Base-by-base conservation (phyloP, 2,329 filamentous ascomycete genomes). In the Talaromyces sp. region DNA sequence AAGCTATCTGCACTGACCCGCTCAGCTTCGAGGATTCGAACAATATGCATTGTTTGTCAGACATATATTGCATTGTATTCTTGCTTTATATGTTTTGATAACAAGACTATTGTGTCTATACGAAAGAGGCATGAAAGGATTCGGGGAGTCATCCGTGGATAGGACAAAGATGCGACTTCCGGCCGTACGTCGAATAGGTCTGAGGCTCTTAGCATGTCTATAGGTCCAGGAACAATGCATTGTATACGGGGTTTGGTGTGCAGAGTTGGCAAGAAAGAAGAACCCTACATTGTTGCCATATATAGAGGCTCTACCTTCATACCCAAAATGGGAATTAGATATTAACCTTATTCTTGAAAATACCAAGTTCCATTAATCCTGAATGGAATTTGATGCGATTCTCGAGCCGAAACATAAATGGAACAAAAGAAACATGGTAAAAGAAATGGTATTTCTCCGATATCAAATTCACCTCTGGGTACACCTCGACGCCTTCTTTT, bases 401-500 rank as follows among this genome's bases (percentile, higher is more conserved):
- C 31, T 25, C 31, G 19, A 38, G 8, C 31, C 10, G 51, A 36
- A 56, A 56, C 3, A 22, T 15, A 38, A 36, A 34, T 10, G 22
- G 25, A 34, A 15, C 1, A 7, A 36, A 34, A 54, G 7, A 56
- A 34, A 22, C 1, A 17, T 8, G 27, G 10, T 25, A 22, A 36
- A 25, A 34, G 51, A 31, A 56, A 8, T 45, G 36, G 36, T 59
- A 43, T 59, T 29, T 2, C 25, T 2, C 5, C 19, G 3, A 38
- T 17, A 40, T 36, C 17, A 31, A 43, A 45, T n/a, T 15, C 27
- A 19, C 25, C 53, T 45, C 40, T 56, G 13, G 29, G 15, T 34
- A 63, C 61, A 56, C 51, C 38, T 10, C 29, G 38, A 25, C 61
- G 51, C 61, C 61, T 27, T 45, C 61, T 58, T 29, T 47, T 63